These are phyloP conservation scores for Tritrichomonas foetus DNA, from an alignment of 208 protist genomes.

Conservation along the genomic window DNA sequence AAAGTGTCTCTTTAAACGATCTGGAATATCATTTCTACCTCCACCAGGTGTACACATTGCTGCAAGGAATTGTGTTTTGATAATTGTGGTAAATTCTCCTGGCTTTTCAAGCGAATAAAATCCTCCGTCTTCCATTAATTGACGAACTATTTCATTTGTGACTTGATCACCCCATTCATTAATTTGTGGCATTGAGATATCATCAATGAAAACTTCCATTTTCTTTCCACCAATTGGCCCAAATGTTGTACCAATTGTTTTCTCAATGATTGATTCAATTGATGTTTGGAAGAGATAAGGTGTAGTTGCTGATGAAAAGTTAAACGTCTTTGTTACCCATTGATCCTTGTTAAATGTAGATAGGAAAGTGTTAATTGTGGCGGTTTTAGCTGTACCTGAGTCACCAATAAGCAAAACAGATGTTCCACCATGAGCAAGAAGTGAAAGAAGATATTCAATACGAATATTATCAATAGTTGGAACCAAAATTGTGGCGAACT, in stretches of 20 bases:
- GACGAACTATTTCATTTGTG: conserved; percentile 72
- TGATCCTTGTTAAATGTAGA: conserved; percentile 53
- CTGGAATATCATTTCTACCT: conserved; percentile 95
- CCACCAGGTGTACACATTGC: conserved; percentile 92
- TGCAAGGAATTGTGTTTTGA: conserved; percentile 82
- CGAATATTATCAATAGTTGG: conserved; percentile 85
- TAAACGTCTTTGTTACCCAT: conserved; percentile 60
- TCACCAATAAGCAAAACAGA: conserved; percentile 67
- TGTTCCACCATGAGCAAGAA: conserved; percentile 48
- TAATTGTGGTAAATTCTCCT: conserved; percentile 81
- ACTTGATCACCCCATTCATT: conserved; percentile 72
- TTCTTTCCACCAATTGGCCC: conserved; percentile 61
- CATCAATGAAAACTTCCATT: conserved; percentile 70
- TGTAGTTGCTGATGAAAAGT: conserved; percentile 72
- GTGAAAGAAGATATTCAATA: conserved; percentile 76
- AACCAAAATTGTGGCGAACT: conserved; percentile 86
- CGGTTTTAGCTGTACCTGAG: conserved; percentile 71
- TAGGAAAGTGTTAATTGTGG: conserved; percentile 61
- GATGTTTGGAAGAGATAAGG: conserved; percentile 64
- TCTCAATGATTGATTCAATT: conserved; percentile 67
- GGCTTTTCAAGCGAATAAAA: conserved; percentile 70
- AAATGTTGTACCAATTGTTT: conserved; percentile 62
- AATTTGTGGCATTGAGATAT: conserved; percentile 70
- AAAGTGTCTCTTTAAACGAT: conserved; percentile 87
- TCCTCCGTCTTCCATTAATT: conserved; percentile 68